Evolutionary conservation across 768 basidiomycete species (phyloP), one percentile per base, ranked within the genome.

Genomic region (Lentinula guzmanii): DNA sequence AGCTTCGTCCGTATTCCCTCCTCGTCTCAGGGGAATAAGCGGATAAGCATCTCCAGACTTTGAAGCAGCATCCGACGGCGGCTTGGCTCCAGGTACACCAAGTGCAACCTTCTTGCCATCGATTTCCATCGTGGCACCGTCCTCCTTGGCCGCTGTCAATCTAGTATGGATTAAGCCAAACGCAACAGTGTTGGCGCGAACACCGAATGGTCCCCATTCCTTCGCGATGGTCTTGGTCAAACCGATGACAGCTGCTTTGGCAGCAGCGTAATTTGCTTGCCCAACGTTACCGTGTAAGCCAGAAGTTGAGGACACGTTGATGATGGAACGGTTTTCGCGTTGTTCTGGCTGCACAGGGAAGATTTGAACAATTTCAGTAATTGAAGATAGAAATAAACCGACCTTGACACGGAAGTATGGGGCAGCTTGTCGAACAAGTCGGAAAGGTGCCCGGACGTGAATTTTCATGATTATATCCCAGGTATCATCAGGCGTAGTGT

Each of bases 241-340:
- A 13, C 91, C 92, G 61, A 87, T 67, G 43, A 93, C 85, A 7
- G 87, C 91, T 11, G 90, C 76, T 68, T 92, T 93, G 63, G 88
- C 91, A 1, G 90, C 82, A 24, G 91, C 85, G 67, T 91, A 92
- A 75, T 93, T 93, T 15, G 79, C 86, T 72, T 93, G 92, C 4
- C 92, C 93, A 56, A 93, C 87, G 71, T 91, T 93, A 18, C 91
- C 92, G 71, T 93, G 91, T 33, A 93, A 79, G 52, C 91, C 92
- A n/a, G 85, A 82, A 3, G 83, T 87, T 0, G 90, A 92, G 33
- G 91, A 92, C 46, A 94, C 86, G 70, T 93, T 93, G 66, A 90
- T 79, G 67, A 94, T 85, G 6, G 85, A 89, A 52, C 90, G 83
- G 70, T 88, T 89, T 69, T 83, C 88, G 35, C 80, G 79, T 10